These are phyloP conservation scores for Pestalotiopsis sp. DNA, from an alignment of 2,329 filamentous ascomycete genomes.

Conservation along the genomic window DNA sequence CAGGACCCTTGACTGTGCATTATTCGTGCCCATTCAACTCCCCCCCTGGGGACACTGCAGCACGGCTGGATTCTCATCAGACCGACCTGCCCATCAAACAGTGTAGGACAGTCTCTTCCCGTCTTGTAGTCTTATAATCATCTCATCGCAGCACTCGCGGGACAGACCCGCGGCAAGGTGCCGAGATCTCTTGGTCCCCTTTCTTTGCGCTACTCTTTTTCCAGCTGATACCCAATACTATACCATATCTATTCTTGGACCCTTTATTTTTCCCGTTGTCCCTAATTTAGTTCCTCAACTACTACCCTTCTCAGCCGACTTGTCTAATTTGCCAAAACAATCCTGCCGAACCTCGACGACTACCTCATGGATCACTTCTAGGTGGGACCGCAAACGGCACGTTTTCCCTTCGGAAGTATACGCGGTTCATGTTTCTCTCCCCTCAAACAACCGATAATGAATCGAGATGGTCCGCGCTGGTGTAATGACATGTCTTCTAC, in stretches of 20 bases:
- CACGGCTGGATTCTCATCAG: too few species aligned
- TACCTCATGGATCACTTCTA: not conserved
- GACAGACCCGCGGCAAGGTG: not conserved
- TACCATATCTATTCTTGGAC: not conserved
- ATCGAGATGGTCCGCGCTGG: constrained; percentile 11
- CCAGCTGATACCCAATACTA: not conserved
- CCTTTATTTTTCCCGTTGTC: not conserved
- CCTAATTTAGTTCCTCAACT: too few species aligned
- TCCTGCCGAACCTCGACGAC: not conserved
- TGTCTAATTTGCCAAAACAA: not conserved
- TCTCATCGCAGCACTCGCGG: not conserved
- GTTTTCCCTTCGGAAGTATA: not conserved
- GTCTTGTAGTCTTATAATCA: not conserved
- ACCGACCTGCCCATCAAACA: not conserved
- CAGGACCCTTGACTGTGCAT: not conserved
- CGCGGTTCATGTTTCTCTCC: too few species aligned
- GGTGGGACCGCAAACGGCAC: not conserved
- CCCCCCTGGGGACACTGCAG: too few species aligned
- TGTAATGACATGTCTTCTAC: not conserved
- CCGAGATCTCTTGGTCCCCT: not conserved
- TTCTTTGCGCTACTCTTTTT: not conserved
- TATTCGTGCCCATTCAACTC: not conserved
- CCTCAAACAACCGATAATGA: not conserved
- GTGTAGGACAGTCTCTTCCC: not conserved
- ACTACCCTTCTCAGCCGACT: not conserved